Conservation (phyloP, 2,329 filamentous ascomycete species). For the Truncatella angustata region DNA sequence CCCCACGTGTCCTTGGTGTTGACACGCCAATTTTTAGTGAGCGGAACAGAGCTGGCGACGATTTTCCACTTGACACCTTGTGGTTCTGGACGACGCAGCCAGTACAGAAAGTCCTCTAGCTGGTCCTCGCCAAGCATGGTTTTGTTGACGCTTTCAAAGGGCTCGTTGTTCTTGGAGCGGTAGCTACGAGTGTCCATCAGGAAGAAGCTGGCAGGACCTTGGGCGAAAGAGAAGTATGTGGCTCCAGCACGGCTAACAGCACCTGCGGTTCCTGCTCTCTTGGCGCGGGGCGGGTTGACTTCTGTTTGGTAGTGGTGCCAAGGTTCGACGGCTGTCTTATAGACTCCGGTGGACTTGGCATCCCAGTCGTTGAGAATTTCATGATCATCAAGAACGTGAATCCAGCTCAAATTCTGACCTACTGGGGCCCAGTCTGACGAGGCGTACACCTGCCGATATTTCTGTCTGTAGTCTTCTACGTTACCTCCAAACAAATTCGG, state of each 20-base stretch:
- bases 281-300: conserved; percentile 74
- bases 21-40: conserved; percentile 96
- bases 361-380: conserved; percentile 96
- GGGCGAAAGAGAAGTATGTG: conserved; percentile 86
- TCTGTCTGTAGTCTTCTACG: conserved; percentile 76
- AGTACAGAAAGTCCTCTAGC: conserved; percentile 74
- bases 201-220: conserved; percentile 92
- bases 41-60: conserved; percentile 84
- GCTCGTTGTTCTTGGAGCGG: conserved; percentile 64
- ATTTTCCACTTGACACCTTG: conserved; percentile 89
- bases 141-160: conserved; percentile 64
- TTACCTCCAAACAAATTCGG: conserved; percentile 73
- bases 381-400: conserved; percentile 95
- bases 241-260: conserved; percentile 45
- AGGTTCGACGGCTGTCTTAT: conserved; percentile 75
- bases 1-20: conserved; percentile 92
- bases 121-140: conserved; percentile 85
- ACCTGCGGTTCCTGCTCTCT: conserved; percentile 42
- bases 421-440: conserved; percentile 86
- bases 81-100: conserved; percentile 70
- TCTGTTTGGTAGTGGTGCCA: conserved; percentile 84
- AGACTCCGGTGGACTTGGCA: conserved; percentile 76
- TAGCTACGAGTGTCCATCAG: conserved; percentile 90
- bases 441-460: conserved; percentile 94
- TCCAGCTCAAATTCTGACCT: conserved; percentile 84